These are phyloP conservation scores for Funneliformis caledonium DNA, from an alignment of 371 early-diverging fungal genomes.

Conservation along the genomic window DNA sequence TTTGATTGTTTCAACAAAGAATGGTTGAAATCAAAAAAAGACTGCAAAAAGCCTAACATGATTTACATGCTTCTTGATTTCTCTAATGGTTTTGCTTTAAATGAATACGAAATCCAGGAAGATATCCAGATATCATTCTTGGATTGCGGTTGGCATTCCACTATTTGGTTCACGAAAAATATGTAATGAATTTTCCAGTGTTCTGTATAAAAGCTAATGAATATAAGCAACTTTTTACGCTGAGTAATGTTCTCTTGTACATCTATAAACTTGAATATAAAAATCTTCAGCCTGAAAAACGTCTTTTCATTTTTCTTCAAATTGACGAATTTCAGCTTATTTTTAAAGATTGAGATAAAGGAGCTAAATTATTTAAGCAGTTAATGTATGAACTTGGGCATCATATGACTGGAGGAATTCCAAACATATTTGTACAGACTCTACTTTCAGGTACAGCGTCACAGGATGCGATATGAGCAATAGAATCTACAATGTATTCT, in stretches of 20 bases:
- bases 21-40: too few species aligned
- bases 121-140: too few species aligned
- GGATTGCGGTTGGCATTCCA: too few species aligned
- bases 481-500: slow-evolving; percentile 19
- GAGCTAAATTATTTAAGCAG: background rate
- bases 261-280: background rate
- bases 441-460: background rate
- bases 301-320: background rate
- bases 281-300: background rate
- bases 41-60: too few species aligned
- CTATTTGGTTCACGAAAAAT: too few species aligned
- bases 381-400: slow-evolving; percentile 6
- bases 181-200: too few species aligned
- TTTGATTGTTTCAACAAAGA: background rate
- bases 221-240: too few species aligned
- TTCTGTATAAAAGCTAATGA: too few species aligned
- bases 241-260: too few species aligned
- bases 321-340: background rate
- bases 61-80: too few species aligned
- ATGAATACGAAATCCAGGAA: too few species aligned
- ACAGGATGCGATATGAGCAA: background rate
- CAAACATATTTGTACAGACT: slow-evolving; percentile 11
- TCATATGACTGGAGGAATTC: background rate
- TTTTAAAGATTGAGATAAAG: background rate
- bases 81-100: too few species aligned